Conservation (phyloP, 1,139 yeast genomes). For the Geotrichum macrosporum region DNA sequence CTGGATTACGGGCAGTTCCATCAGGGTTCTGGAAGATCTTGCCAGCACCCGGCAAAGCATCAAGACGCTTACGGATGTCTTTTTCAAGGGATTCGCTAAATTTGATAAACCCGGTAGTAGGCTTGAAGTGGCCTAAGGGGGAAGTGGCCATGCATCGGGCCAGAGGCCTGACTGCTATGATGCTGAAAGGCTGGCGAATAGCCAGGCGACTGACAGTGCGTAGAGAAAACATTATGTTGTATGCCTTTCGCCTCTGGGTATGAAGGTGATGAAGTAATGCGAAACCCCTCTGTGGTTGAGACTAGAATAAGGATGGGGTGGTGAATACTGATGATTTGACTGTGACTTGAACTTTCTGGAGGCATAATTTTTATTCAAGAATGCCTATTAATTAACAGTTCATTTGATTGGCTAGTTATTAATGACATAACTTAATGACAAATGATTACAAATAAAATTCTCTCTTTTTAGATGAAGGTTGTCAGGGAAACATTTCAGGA, state of each 20-base stretch:
- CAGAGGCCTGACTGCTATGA: slow-evolving; percentile 7
- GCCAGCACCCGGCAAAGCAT: slow-evolving; percentile 34
- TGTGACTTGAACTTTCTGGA: neutral
- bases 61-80: slow-evolving; percentile 34
- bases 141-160: slow-evolving; percentile 20
- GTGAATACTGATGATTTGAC: slow-evolving; percentile 3
- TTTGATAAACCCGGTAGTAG: slow-evolving; percentile 21
- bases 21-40: slow-evolving; percentile 65
- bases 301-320: neutral
- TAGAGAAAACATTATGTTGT: slow-evolving; percentile 18
- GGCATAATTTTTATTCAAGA: slow-evolving; percentile 1
- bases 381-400: neutral
- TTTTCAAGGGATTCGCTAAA: slow-evolving; percentile 32
- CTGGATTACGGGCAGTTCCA: slow-evolving; percentile 69
- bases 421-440: neutral
- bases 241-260: slow-evolving; percentile 6
- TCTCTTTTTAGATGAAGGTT: no score
- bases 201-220: slow-evolving; percentile 21
- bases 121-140: slow-evolving; percentile 18
- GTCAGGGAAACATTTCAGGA: no score
- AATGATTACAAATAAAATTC: slow-evolving; percentile 1
- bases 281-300: neutral
- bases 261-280: neutral
- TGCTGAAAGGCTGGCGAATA: slow-evolving; percentile 12
- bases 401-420: neutral